phyloP scores from a whole-genome alignment of 495 filamentous ascomycete species.

The Talaromyces ruber region DNA sequence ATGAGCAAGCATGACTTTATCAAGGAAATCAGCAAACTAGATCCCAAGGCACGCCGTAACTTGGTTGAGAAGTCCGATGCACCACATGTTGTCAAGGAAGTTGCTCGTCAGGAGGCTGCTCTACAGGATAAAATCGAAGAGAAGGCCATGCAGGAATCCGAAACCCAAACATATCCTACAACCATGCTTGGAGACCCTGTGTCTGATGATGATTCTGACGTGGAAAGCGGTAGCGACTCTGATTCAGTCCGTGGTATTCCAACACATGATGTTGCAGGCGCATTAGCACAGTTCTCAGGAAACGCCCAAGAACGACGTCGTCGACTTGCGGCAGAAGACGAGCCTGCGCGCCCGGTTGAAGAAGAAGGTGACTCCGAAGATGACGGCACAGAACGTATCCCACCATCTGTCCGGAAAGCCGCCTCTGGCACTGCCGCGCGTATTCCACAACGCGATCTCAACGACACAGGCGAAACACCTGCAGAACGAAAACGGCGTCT shows the following conservation, averaged over 20 bases:
- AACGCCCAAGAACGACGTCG: conserved; percentile 44
- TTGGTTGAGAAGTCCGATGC: conserved; percentile 43
- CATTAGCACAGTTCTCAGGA: conserved; percentile 33
- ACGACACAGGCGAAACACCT: conserved; percentile 61
- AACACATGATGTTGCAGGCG: conserved; percentile 36
- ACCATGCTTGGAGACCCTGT: conserved; percentile 2
- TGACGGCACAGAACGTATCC: conserved; percentile 48
- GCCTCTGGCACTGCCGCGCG: conserved; percentile 10
- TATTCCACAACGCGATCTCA: conserved; percentile 12
- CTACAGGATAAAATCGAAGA: conserved; percentile 2
- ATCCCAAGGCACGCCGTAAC: conserved; percentile 65
- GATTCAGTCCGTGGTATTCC: conserved; percentile 24
- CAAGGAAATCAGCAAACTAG: conserved; percentile 68
- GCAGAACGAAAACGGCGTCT: conserved; percentile 77
- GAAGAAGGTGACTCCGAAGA: conserved; percentile 43
- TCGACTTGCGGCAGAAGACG: conserved; percentile 14
- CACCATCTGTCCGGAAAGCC: conserved; percentile 20
- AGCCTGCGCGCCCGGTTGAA: conserved; percentile 8
- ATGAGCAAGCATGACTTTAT: conserved; percentile 94
- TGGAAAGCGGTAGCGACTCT: conserved; percentile 22
- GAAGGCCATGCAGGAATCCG: not conserved
- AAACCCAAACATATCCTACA: not conserved
- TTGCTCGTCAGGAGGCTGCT: conserved; percentile 1
- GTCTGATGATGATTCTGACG: conserved; percentile 13
- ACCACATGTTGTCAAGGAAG: conserved; percentile 2